Evolutionary conservation across 2,329 filamentous ascomycete species (phyloP), one percentile per base, ranked within the genome.

Genomic region (Grosmannia penicillata): DNA sequence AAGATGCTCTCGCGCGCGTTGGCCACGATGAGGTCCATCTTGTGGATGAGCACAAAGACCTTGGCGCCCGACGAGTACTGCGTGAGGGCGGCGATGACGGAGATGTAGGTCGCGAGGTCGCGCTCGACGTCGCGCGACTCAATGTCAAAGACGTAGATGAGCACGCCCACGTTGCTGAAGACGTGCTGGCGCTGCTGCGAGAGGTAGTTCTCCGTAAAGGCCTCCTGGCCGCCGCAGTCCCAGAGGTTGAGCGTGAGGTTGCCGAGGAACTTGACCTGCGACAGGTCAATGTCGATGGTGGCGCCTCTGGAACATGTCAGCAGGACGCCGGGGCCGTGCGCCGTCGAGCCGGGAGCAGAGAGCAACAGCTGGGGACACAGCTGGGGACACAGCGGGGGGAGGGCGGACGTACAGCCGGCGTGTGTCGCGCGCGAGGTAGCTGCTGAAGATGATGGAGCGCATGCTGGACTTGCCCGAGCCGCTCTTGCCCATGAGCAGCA

Each of bases 91-190:
- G 79, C 75, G 49, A 96, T 84, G 56, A 96, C 91, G 48, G 83
- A 81, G 37, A 80, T 77, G 65, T 96, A 98, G 42, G 86, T 94
- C 41, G 89, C 77, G 37, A 96, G 75, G 56, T 98, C 91, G 50
- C 85, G 81, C 45, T 91, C 83, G 51, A 94, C 85, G 57, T 96
- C 91, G 55, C 86, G 81, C 15, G 84, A 93, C 58, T 96, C 91
- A 48, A 96, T 93, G 57, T 98, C 91, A 62, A 98, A 98, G 58
- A 98, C 91, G 65, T 98, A 98, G 59, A 98, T 96, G 42, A 98
- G 74, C 37, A 96, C 91, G 36, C 87, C 89, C 44, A 95, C 91
- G 56, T 91, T 89, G 53, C 80, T 85, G 64, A 98, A 98, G 58
- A 98, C 89, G 61, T 96, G 91, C 40, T 85, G 79, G 43, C 91